phyloP scores from a whole-genome alignment of 1,284 basidiomycete species.

The Laetiporus sulphureus region DNA sequence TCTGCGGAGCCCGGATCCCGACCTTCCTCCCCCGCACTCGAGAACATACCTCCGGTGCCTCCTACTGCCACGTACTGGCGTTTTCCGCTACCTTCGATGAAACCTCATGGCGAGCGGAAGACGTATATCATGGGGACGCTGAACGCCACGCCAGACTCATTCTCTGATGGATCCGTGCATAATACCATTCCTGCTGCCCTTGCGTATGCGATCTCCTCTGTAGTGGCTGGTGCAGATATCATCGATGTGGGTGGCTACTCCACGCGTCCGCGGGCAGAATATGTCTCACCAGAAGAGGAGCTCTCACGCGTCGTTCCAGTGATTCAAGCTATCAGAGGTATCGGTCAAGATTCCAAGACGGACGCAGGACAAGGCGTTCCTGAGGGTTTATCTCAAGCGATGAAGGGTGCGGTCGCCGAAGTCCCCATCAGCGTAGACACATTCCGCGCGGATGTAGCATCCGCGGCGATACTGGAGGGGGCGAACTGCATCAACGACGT shows the following conservation, averaged over 20 bases:
- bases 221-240: conserved; percentile 62
- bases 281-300: conserved; percentile 73
- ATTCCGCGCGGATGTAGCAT: conserved; percentile 82
- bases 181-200: conserved; percentile 44
- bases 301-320: conserved; percentile 68
- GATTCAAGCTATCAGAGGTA: conserved; percentile 41
- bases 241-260: conserved; percentile 95
- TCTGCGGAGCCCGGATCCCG: conserved; percentile 10
- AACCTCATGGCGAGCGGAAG: conserved; percentile 23
- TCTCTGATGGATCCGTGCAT: conserved; percentile 82
- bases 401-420: conserved; percentile 19
- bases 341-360: conserved; percentile 1
- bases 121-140: conserved; percentile 92
- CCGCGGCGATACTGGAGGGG: conserved; percentile 73
- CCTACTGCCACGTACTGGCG: conserved; percentile 49
- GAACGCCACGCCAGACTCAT: conserved; percentile 95
- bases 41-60: conserved; percentile 27
- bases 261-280: conserved; percentile 73
- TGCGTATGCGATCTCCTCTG: conserved; percentile 38
- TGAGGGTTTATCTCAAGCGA: conserved; percentile 2
- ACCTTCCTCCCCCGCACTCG: conserved; percentile 5
- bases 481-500: conserved; percentile 97
- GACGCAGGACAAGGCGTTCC: conserved; percentile 7
- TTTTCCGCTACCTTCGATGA: conserved; percentile 30
- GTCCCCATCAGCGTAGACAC: conserved; percentile 87